These are phyloP conservation scores for Cladobotryum mycophilum DNA, from an alignment of 2,329 filamentous ascomycete genomes.

Conservation along the genomic window DNA sequence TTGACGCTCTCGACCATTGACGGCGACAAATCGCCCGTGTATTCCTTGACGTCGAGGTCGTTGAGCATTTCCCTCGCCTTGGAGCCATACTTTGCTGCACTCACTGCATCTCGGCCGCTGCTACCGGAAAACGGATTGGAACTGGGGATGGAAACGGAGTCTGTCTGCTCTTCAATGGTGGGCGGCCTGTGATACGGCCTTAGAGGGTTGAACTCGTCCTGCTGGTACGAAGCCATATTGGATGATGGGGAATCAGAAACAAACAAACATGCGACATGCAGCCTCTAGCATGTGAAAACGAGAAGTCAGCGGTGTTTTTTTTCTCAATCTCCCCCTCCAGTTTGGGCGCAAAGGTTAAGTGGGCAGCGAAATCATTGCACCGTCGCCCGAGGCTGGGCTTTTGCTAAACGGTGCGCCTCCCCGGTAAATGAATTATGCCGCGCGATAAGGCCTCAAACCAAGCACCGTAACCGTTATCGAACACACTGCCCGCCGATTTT, in stretches of 20 bases:
- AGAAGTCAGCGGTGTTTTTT: too few species aligned
- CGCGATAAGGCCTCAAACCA: constrained; percentile 18
- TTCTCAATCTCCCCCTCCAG: too few species aligned
- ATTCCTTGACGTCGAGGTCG: constrained; percentile 88
- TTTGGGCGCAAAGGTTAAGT: neutral
- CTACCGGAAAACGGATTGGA: constrained; percentile 41
- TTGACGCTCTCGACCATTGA: constrained; percentile 69
- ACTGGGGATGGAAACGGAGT: constrained; percentile 31
- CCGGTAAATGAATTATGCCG: constrained; percentile 31
- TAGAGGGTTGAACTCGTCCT: constrained; percentile 54
- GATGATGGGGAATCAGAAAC: constrained; percentile 14
- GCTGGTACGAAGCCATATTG: constrained; percentile 39
- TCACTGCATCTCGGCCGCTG: constrained; percentile 34
- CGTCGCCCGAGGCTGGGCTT: too few species aligned
- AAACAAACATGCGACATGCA: constrained; percentile 15
- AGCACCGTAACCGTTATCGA: constrained; percentile 15
- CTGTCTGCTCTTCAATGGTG: constrained; percentile 43
- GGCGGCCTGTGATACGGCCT: constrained; percentile 64
- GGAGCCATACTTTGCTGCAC: constrained; percentile 28
- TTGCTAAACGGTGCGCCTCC: constrained; percentile 14
- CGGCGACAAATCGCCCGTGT: constrained; percentile 69
- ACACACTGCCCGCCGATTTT: constrained; percentile 21
- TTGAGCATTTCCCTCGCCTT: constrained; percentile 80
- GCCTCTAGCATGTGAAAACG: constrained; percentile 18
- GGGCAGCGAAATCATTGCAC: too few species aligned